A percentile compares a stretch with the other conserved stretches of the same genome.
phyloP scores from a whole-genome alignment of 1,139 yeast species.

The Saccharomyces uvarum region DNA sequence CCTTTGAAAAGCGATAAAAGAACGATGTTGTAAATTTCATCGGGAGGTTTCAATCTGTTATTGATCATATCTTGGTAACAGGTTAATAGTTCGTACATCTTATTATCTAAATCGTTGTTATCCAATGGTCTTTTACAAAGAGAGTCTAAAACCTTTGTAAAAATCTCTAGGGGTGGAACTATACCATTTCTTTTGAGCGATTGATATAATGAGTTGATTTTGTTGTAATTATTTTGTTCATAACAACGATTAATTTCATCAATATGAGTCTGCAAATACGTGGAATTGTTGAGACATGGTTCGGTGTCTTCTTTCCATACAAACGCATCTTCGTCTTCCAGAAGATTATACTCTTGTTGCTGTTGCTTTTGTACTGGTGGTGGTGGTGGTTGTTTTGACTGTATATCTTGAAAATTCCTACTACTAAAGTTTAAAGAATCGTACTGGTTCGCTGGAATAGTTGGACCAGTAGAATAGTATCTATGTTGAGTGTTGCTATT shows the following conservation, averaged over 20 bases:
- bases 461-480: background rate
- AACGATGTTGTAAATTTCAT: slow-evolving; percentile 46
- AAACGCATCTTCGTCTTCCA: slow-evolving; percentile 4
- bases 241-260: slow-evolving; percentile 24
- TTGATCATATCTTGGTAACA: slow-evolving; percentile 59
- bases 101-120: slow-evolving; percentile 38
- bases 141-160: slow-evolving; percentile 32
- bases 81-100: slow-evolving; percentile 52
- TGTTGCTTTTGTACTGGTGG: background rate
- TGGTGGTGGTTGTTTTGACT: background rate
- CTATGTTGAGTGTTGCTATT: background rate
- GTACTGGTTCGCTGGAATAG: background rate
- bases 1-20: slow-evolving; percentile 46
- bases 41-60: slow-evolving; percentile 46
- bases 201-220: slow-evolving; percentile 34
- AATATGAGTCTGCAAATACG: slow-evolving; percentile 22
- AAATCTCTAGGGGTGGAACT: slow-evolving; percentile 31
- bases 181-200: slow-evolving; percentile 35
- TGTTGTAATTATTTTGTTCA: slow-evolving; percentile 26
- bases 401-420: background rate
- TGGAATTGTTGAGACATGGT: slow-evolving; percentile 19
- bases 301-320: slow-evolving; percentile 31
- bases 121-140: slow-evolving; percentile 33
- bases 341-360: slow-evolving; percentile 2
- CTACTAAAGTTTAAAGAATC: background rate